These are phyloP conservation scores for Trichoderma koningii DNA, from an alignment of 2,329 filamentous ascomycete species.

Conservation along the genomic window DNA sequence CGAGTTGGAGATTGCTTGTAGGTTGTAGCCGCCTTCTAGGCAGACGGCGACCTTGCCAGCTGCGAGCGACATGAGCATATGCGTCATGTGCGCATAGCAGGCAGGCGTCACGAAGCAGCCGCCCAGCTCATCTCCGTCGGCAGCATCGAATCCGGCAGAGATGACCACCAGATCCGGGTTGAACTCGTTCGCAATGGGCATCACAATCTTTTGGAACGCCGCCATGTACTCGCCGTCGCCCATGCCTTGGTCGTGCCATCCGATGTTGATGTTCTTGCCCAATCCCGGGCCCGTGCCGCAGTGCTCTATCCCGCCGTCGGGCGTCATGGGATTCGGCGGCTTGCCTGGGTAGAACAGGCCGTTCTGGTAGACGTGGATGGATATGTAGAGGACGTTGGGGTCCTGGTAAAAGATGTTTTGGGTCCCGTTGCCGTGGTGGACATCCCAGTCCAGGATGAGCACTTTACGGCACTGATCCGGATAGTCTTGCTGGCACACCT, in stretches of 20 bases:
- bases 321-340: constrained; percentile 57
- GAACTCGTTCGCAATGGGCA: constrained; percentile 94
- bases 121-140: constrained; percentile 87
- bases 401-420: constrained; percentile 96
- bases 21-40: constrained; percentile 93
- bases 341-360: constrained; percentile 82
- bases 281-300: constrained; percentile 57
- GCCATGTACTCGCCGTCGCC: constrained; percentile 96
- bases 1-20: constrained; percentile 88
- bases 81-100: constrained; percentile 98
- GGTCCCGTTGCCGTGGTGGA: constrained; percentile 83
- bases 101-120: constrained; percentile 88
- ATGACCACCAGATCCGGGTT: constrained; percentile 93
- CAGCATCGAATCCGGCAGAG: constrained; percentile 93
- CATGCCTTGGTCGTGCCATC: constrained; percentile 74
- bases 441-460: constrained; percentile 90
- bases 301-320: constrained; percentile 63
- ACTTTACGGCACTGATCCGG: constrained; percentile 83
- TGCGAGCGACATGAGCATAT: constrained; percentile 96
- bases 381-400: constrained; percentile 94
- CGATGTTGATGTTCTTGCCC: constrained; percentile 67
- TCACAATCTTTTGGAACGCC: constrained; percentile 92
- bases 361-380: constrained; percentile 82
- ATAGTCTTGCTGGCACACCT: constrained; percentile 79
- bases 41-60: constrained; percentile 88